Base-by-base conservation (phyloP, 179 eudicot species). In the Silene coronaria region DNA sequence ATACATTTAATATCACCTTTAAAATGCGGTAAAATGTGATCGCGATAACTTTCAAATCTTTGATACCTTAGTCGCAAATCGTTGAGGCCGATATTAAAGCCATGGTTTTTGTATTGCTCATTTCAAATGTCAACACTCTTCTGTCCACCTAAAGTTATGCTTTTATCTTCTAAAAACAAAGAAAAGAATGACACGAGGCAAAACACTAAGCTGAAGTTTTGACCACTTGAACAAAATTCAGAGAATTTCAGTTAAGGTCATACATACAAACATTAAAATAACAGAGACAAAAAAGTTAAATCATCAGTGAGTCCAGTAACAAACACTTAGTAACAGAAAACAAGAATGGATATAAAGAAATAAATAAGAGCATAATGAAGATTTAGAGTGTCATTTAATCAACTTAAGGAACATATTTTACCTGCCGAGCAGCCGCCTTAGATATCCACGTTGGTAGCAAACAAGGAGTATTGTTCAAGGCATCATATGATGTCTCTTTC, bases 361-460 rank as follows among this genome's bases (percentile, higher is more conserved):
- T 16, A 23, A 23, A 14, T 70, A 6, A 5, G 42, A 53, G n/a
- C 42, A 70, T 27, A 16, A 6, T 23, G 16, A 48, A 22, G 65
- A 4, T 58, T 6, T 58, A n/a, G 4, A n/a, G 8, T 26, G 23
- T 61, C 14, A 22, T 22, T 11, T 24, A 24, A 61, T 23, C 11
- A 22, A 59, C 65, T 61, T 12, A 12, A 24, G 8, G 82, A 66
- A 1, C 16, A 22, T 61, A 6, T 53, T 32, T 91, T 80, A 94
- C 98, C 86, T 94, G 98, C 53, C 93, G 93, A 78, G 97, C 91
- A 73, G 98, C 92, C 73, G 98, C 98, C 86, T 94, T 92, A 45
- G 98, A 94, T 81, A 94, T 90, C 98, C 98, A 94, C 70, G 98
- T 91, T 75, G 98, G 98, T 63, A 94, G 82, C 71, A 94, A 78